Conservation (phyloP, 768 basidiomycete genomes). For the Podaxis rugospora region DNA sequence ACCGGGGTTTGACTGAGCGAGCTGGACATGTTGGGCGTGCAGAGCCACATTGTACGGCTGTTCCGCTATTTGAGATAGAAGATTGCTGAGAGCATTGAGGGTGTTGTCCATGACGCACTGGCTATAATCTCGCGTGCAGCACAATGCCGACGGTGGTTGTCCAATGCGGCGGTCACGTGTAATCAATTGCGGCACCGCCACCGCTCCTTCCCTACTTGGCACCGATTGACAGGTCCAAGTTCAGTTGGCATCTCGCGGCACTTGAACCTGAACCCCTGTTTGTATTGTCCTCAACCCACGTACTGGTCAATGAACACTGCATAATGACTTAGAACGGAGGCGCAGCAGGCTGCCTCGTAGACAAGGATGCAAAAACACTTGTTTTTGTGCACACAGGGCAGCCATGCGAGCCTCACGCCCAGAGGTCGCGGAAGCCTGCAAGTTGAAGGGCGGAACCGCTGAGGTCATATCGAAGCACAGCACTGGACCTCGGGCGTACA, state of each 20-base stretch:
- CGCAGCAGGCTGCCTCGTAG: not conserved
- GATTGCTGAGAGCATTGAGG: slow-evolving; percentile 58
- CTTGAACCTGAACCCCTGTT: not conserved
- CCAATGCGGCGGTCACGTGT: slow-evolving; percentile 9
- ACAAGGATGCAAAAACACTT: not conserved
- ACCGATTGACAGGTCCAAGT: not conserved
- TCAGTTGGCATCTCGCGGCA: not conserved
- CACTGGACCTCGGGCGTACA: slow-evolving; percentile 10
- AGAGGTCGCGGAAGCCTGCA: slow-evolving; percentile 10
- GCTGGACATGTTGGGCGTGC: slow-evolving; percentile 63
- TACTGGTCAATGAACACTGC: not conserved
- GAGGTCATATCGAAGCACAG: slow-evolving; percentile 13
- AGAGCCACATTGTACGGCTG: slow-evolving; percentile 58
- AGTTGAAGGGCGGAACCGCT: not conserved
- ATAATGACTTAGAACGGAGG: not conserved
- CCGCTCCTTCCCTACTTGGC: not conserved
- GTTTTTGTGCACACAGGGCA: not conserved
- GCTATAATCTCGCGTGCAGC: not conserved
- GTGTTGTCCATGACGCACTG: slow-evolving; percentile 48
- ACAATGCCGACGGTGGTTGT: not conserved
- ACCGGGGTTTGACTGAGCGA: slow-evolving; percentile 51
- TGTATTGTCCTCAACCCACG: not conserved
- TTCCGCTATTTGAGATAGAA: slow-evolving; percentile 54
- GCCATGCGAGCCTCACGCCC: slow-evolving; percentile 8
- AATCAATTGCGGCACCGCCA: not conserved